These are phyloP conservation scores for Termitomyces sp. DNA, from an alignment of 768 basidiomycete genomes.

Conservation along the genomic window DNA sequence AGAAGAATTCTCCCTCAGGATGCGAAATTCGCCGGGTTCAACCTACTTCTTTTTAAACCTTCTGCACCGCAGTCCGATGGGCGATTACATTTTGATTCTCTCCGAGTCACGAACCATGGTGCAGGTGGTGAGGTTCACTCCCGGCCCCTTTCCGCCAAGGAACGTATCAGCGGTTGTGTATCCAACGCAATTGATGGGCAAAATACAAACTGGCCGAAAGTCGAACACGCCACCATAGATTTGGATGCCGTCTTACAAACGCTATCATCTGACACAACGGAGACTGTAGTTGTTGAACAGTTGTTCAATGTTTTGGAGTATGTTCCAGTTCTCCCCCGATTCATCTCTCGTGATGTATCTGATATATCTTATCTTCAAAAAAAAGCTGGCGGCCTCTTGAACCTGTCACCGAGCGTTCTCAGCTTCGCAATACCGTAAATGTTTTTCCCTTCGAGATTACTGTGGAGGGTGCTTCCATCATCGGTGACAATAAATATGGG, in stretches of 20 bases:
- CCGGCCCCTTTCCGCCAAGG: slow-evolving; percentile 45
- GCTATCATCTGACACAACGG: slow-evolving; percentile 32
- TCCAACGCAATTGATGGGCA: slow-evolving; percentile 74
- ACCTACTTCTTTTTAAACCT: slow-evolving; percentile 63
- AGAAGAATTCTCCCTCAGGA: slow-evolving; percentile 40
- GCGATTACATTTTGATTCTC: slow-evolving; percentile 42
- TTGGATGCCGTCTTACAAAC: slow-evolving; percentile 39
- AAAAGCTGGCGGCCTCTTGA: slow-evolving; percentile 42
- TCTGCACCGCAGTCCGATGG: slow-evolving; percentile 17
- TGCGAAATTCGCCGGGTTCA: slow-evolving; percentile 72
- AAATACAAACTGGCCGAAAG: slow-evolving; percentile 69
- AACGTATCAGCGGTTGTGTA: slow-evolving; percentile 51
- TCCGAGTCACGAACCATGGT: slow-evolving; percentile 66
- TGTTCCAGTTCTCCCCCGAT: slow-evolving; percentile 26
- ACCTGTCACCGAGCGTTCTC: slow-evolving; percentile 41
- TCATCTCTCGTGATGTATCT: slow-evolving; percentile 16
- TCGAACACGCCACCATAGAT: slow-evolving; percentile 47
- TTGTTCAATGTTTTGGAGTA: slow-evolving; percentile 70
- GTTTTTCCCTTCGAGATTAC: slow-evolving; percentile 46
- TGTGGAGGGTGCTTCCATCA: slow-evolving; percentile 19
- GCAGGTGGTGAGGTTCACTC: slow-evolving; percentile 54
- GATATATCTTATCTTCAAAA: slow-evolving; percentile 23
- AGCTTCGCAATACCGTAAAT: slow-evolving; percentile 59
- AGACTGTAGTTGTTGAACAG: slow-evolving; percentile 47
- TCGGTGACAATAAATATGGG: slow-evolving; percentile 38